Conservation (phyloP, 2,329 filamentous ascomycete species). For the Fusarium cicatricum region DNA sequence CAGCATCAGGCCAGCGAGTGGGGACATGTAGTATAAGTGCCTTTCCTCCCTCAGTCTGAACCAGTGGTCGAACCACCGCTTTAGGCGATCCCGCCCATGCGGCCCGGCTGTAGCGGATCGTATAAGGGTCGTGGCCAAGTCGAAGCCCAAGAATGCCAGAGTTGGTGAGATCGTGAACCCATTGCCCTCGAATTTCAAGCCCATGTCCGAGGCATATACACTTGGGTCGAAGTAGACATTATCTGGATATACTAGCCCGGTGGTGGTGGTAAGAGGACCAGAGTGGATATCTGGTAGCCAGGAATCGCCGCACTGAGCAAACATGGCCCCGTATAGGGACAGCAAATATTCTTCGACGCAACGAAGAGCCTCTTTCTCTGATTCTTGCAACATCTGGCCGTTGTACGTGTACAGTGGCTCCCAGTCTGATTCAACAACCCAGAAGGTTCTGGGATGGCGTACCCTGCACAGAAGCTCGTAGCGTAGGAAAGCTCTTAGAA, state of each 20-base stretch:
- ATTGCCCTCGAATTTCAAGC: background rate
- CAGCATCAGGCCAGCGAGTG: background rate
- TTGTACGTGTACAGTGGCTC: background rate
- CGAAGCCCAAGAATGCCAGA: background rate
- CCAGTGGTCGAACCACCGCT: background rate
- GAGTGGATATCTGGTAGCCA: conserved; percentile 14
- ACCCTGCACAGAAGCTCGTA: conserved; percentile 17
- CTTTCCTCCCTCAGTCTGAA: background rate
- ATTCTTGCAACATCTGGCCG: background rate
- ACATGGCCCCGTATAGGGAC: conserved; percentile 23
- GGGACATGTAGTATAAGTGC: background rate
- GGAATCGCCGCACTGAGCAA: conserved; percentile 15
- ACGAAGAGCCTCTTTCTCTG: background rate
- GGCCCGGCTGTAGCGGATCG: background rate
- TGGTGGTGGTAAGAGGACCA: background rate
- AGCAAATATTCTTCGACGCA: conserved; percentile 13
- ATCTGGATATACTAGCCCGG: conserved; percentile 15
- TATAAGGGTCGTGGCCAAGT: background rate
- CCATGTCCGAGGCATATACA: conserved; percentile 6
- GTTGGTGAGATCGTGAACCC: background rate
- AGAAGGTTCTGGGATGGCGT: background rate
- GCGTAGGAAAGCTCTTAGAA: conserved; percentile 17
- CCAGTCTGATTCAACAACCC: background rate
- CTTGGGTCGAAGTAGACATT: conserved; percentile 1
- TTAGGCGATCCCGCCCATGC: background rate